Conservation (phyloP, 2,329 filamentous ascomycete genomes). For the Talaromyces sp. region DNA sequence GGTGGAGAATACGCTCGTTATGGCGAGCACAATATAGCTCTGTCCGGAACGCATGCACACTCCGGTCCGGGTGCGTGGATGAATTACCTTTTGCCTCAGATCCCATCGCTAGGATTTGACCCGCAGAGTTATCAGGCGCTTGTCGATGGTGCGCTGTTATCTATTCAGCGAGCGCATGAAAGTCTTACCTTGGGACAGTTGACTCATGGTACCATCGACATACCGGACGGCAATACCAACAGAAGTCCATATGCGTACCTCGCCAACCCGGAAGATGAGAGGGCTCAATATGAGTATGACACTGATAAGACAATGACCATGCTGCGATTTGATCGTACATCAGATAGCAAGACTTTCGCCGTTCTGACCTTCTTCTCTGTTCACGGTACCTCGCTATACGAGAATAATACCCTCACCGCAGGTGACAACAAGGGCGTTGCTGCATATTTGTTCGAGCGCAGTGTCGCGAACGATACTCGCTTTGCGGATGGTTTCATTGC, state of each 20-base stretch:
- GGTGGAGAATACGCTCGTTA: slow-evolving; percentile 73
- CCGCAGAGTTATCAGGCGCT: slow-evolving; percentile 84
- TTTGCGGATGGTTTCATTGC: slow-evolving; percentile 72
- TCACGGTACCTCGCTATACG: slow-evolving; percentile 84
- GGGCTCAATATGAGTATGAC: slow-evolving; percentile 60
- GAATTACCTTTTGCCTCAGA: slow-evolving; percentile 89
- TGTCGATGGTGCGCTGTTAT: slow-evolving; percentile 77
- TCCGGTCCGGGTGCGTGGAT: slow-evolving; percentile 88
- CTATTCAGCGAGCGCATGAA: slow-evolving; percentile 76
- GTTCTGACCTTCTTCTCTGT: slow-evolving; percentile 88
- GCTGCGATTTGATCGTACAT: slow-evolving; percentile 69
- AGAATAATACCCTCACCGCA: slow-evolving; percentile 85
- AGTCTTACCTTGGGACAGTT: slow-evolving; percentile 66
- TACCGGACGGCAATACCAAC: slow-evolving; percentile 79
- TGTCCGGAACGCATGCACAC: slow-evolving; percentile 92
- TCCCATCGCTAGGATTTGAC: slow-evolving; percentile 82
- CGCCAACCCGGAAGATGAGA: slow-evolving; percentile 74
- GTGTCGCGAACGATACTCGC: slow-evolving; percentile 51
- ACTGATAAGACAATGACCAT: slow-evolving; percentile 77
- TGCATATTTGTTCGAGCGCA: slow-evolving; percentile 76
- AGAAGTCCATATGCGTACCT: slow-evolving; percentile 84
- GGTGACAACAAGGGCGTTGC: slow-evolving; percentile 98
- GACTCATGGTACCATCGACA: slow-evolving; percentile 64
- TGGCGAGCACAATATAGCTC: slow-evolving; percentile 73
- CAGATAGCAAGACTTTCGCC: slow-evolving; percentile 72